Conservation (phyloP, 2,329 filamentous ascomycete species). For the Epichloe bromicola region DNA sequence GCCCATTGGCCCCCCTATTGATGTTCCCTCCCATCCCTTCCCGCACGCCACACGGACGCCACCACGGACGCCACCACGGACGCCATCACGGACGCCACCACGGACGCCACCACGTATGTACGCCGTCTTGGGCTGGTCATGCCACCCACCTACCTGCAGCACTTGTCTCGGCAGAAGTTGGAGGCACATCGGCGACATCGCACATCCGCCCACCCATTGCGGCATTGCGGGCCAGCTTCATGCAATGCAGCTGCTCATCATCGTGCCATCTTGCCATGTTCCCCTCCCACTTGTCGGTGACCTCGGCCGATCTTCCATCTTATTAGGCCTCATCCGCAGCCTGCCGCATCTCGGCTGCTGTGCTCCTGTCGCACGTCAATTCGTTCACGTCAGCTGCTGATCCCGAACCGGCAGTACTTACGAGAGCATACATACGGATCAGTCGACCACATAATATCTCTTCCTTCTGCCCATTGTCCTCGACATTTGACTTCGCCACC, state of each 20-base stretch:
- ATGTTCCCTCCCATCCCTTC: neutral
- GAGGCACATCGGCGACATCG: too few relatives aligned
- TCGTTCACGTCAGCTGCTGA: conserved; percentile 12
- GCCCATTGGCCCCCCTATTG: too few relatives aligned
- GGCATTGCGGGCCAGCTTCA: too few relatives aligned
- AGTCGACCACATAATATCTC: conserved; percentile 12
- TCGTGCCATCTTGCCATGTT: too few relatives aligned
- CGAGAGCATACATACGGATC: conserved; percentile 11
- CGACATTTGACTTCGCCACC: conserved; percentile 11
- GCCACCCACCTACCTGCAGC: too few relatives aligned
- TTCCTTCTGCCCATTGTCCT: conserved; percentile 13
- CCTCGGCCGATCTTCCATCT: neutral
- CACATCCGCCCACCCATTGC: too few relatives aligned
- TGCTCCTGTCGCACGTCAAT: conserved; percentile 1
- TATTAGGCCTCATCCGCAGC: neutral
- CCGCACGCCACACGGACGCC: neutral
- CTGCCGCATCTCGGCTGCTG: neutral
- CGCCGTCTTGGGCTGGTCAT: too few relatives aligned
- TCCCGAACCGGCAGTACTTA: conserved; percentile 10
- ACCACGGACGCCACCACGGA: neutral
- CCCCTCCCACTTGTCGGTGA: too few relatives aligned
- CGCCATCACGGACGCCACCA: neutral
- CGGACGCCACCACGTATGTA: too few relatives aligned
- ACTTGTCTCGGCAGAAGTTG: too few relatives aligned
- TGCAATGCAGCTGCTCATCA: too few relatives aligned